phyloP scores from a whole-genome alignment of 352 stramenopile genomes.

The Peronospora tabacina region DNA sequence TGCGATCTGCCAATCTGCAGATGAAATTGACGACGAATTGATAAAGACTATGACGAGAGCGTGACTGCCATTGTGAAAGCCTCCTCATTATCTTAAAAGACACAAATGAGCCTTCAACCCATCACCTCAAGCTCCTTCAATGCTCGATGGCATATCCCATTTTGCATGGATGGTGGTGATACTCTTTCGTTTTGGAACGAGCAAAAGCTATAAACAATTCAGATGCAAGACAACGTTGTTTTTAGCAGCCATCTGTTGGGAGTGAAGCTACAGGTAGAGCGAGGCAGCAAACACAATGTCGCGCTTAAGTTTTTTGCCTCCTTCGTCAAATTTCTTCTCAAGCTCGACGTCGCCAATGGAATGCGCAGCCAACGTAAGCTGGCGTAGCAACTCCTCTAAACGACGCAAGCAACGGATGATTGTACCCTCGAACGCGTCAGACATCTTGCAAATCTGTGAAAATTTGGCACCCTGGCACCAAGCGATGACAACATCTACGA shows the following conservation, averaged over 20 bases:
- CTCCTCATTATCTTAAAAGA: too few relatives aligned
- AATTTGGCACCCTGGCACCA: slow-evolving; percentile 98
- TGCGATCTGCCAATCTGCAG: slow-evolving; percentile 39
- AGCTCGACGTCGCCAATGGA: slow-evolving; percentile 96
- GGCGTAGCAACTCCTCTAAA: slow-evolving; percentile 96
- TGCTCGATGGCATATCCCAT: too few relatives aligned
- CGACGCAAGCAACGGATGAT: slow-evolving; percentile 96
- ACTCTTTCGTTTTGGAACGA: too few relatives aligned
- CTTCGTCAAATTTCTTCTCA: slow-evolving; percentile 96
- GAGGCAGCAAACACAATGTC: slow-evolving; percentile 99
- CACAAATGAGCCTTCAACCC: too few relatives aligned
- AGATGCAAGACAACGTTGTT: slow-evolving; percentile 7
- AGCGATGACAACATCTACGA: slow-evolving; percentile 97
- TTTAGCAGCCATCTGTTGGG: slow-evolving; percentile 3
- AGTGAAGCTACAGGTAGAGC: slow-evolving; percentile 89
- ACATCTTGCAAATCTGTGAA: slow-evolving; percentile 98
- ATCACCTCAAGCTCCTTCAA: too few relatives aligned
- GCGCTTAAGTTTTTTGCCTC: slow-evolving; percentile 94
- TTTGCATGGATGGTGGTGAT: too few relatives aligned
- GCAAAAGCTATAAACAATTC: neutral
- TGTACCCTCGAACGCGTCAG: slow-evolving; percentile 96
- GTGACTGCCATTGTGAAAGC: slow-evolving; percentile 11
- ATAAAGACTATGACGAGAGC: slow-evolving; percentile 27
- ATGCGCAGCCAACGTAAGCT: slow-evolving; percentile 92
- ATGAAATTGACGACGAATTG: slow-evolving; percentile 31